A percentile compares a stretch with the other conserved stretches of the same genome.
phyloP scores from a whole-genome alignment of 441 rosid genomes.

The Populus tomentosa region DNA sequence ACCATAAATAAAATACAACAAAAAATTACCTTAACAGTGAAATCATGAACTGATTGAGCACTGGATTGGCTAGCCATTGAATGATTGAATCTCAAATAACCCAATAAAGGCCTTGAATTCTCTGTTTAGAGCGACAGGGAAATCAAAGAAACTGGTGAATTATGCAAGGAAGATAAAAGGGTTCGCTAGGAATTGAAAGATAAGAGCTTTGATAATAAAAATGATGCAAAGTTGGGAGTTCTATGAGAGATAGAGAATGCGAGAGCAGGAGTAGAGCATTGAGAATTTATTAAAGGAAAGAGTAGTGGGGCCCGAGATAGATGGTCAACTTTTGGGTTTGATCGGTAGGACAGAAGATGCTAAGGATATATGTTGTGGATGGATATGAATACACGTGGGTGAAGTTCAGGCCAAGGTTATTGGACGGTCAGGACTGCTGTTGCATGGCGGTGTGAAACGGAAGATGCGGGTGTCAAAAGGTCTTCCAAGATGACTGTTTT shows the following conservation, averaged over 20 bases:
- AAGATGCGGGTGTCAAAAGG: background rate
- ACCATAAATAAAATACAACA: background rate
- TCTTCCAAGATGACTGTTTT: too few relatives aligned
- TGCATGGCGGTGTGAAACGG: background rate
- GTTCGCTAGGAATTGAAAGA: slow-evolving; percentile 24
- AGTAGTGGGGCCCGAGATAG: background rate
- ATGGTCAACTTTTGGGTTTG: background rate
- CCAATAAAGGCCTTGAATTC: slow-evolving; percentile 19
- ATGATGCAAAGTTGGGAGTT: slow-evolving; percentile 3
- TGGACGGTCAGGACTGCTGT: slow-evolving; percentile 8
- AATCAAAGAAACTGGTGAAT: slow-evolving; percentile 19
- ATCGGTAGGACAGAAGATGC: background rate
- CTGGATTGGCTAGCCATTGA: slow-evolving; percentile 64
- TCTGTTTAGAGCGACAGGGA: slow-evolving; percentile 24
- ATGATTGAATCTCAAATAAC: slow-evolving; percentile 41
- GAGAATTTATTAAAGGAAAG: background rate
- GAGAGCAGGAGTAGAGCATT: slow-evolving; percentile 33
- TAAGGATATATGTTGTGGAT: slow-evolving; percentile 21
- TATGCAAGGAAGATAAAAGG: slow-evolving; percentile 9
- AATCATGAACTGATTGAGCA: slow-evolving; percentile 56
- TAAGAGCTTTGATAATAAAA: slow-evolving; percentile 7
- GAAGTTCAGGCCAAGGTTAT: background rate
- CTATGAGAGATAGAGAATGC: slow-evolving; percentile 17
- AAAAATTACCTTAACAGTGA: slow-evolving; percentile 69
- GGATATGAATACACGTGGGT: background rate